These are phyloP conservation scores for Candida incommunis DNA, from an alignment of 805 yeast species.

Conservation along the genomic window DNA sequence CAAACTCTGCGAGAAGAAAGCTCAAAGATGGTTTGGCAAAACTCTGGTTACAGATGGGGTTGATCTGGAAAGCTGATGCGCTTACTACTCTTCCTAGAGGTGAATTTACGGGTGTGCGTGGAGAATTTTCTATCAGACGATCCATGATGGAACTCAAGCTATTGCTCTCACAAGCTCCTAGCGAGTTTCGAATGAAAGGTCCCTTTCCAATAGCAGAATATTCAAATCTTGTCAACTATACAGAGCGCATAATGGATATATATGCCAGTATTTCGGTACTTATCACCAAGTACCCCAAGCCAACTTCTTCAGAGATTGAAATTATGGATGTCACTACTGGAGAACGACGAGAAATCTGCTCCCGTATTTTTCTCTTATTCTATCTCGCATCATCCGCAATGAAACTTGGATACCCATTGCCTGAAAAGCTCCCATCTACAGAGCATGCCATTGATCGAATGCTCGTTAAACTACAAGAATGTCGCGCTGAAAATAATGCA, in stretches of 20 bases:
- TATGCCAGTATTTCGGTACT: slow-evolving; percentile 60
- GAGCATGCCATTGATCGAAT: slow-evolving; percentile 60
- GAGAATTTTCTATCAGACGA: neutral
- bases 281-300: slow-evolving; percentile 44
- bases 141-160: slow-evolving; percentile 42
- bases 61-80: slow-evolving; percentile 69
- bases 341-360: slow-evolving; percentile 58
- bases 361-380: slow-evolving; percentile 58
- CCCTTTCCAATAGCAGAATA: slow-evolving; percentile 45
- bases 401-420: slow-evolving; percentile 62
- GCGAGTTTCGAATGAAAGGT: slow-evolving; percentile 64
- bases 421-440: slow-evolving; percentile 63
- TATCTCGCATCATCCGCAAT: slow-evolving; percentile 54
- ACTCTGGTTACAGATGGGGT: slow-evolving; percentile 69
- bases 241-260: slow-evolving; percentile 57
- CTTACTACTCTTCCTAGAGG: slow-evolving; percentile 21
- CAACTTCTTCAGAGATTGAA: slow-evolving; percentile 37
- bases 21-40: slow-evolving; percentile 50
- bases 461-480: slow-evolving; percentile 47
- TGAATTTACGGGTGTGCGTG: neutral
- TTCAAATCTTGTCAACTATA: slow-evolving; percentile 34
- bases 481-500: slow-evolving; percentile 26
- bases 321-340: slow-evolving; percentile 34
- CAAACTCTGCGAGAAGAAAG: slow-evolving; percentile 62
- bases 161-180: slow-evolving; percentile 54